These are phyloP conservation scores for Yarrowia alimentaria DNA, from an alignment of 805 yeast genomes.

Conservation along the genomic window DNA sequence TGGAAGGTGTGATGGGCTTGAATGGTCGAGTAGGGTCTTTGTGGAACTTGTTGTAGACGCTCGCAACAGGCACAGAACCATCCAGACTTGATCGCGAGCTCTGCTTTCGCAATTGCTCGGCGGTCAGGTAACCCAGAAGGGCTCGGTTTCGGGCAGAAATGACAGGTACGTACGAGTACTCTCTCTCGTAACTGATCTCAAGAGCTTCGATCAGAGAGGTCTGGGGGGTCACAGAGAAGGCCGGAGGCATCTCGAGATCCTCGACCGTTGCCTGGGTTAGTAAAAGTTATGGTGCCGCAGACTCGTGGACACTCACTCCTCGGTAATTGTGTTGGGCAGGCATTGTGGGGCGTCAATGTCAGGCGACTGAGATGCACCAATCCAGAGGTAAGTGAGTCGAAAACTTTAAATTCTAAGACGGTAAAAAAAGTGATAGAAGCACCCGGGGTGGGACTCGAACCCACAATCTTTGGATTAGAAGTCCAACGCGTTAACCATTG, in stretches of 20 bases:
- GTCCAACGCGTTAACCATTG: constrained; percentile 46
- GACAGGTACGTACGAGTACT: constrained; percentile 55
- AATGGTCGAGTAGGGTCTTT: constrained; percentile 39
- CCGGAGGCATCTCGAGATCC: constrained; percentile 59
- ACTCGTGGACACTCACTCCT: constrained; percentile 25
- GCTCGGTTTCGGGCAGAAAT: constrained; percentile 48
- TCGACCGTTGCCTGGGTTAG: constrained; percentile 50
- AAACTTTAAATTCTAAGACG: too few species aligned
- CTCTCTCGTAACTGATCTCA: constrained; percentile 55
- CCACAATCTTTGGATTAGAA: constrained; percentile 45
- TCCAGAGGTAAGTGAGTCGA: too few species aligned
- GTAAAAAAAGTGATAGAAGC: constrained; percentile 27
- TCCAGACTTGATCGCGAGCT: constrained; percentile 32
- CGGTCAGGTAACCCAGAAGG: constrained; percentile 52
- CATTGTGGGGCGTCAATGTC: constrained; percentile 1
- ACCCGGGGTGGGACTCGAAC: constrained; percentile 46
- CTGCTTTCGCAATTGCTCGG: constrained; percentile 42
- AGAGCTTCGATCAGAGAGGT: constrained; percentile 51
- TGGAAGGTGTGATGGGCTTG: constrained; percentile 51
- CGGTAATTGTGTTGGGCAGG: constrained; percentile 26
- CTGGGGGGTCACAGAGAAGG: constrained; percentile 51
- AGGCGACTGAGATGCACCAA: too few species aligned
- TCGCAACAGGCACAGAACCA: constrained; percentile 38
- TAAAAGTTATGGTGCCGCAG: too few species aligned
- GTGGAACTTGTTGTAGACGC: constrained; percentile 37